Evolutionary conservation across 2,329 filamentous ascomycete species (phyloP).

Genomic region (Basipetospora chlamydospora): DNA sequence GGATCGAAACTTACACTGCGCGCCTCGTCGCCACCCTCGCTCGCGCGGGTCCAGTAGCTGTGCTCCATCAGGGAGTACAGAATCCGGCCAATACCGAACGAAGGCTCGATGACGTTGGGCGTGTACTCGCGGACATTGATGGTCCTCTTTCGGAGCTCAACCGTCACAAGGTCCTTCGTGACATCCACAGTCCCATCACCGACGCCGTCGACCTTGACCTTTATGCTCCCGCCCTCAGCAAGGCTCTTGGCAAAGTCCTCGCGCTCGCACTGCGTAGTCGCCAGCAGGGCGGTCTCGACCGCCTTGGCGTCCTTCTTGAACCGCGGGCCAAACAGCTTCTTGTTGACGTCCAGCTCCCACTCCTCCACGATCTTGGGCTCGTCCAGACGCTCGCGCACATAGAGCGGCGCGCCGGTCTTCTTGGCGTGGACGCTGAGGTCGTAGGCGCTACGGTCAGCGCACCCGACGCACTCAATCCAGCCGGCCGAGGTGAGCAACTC

Average conservation of each 20-base stretch:
- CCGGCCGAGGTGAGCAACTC: slow-evolving; percentile 84
- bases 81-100: slow-evolving; percentile 85
- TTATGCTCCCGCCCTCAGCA: slow-evolving; percentile 57
- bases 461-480: slow-evolving; percentile 97
- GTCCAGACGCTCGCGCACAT: slow-evolving; percentile 69
- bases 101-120: slow-evolving; percentile 85
- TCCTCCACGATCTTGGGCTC: slow-evolving; percentile 71
- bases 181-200: slow-evolving; percentile 64
- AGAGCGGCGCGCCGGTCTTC: slow-evolving; percentile 73
- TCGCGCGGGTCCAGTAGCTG: slow-evolving; percentile 74
- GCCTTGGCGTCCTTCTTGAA: slow-evolving; percentile 92
- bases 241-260: slow-evolving; percentile 68
- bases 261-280: slow-evolving; percentile 64
- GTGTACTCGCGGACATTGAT: slow-evolving; percentile 84
- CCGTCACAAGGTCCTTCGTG: slow-evolving; percentile 61
- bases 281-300: slow-evolving; percentile 65
- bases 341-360: slow-evolving; percentile 77
- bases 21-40: slow-evolving; percentile 50
- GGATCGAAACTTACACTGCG: slow-evolving; percentile 54
- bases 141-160: slow-evolving; percentile 69
- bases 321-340: slow-evolving; percentile 87
- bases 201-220: slow-evolving; percentile 55
- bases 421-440: slow-evolving; percentile 86
- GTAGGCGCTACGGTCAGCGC: slow-evolving; percentile 89
- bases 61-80: slow-evolving; percentile 87